Evolutionary conservation across 768 basidiomycete species (phyloP).

Genomic region (Galerina sulciceps): DNA sequence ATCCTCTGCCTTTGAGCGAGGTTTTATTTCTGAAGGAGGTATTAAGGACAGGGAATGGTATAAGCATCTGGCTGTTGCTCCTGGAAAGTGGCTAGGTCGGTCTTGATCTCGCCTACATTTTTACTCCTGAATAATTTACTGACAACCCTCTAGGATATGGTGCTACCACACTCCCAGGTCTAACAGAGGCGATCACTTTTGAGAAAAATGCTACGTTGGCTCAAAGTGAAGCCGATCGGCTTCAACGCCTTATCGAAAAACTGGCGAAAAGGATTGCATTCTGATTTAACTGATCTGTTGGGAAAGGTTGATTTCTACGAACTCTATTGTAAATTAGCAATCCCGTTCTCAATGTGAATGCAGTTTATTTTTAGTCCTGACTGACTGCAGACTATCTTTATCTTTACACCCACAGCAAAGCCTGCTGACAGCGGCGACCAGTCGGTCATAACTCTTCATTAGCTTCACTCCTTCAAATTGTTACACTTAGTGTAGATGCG

Average conservation of each 20-base stretch:
- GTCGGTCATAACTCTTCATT: too few relatives aligned
- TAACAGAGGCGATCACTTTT: conserved; percentile 77
- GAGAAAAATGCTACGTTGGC: conserved; percentile 69
- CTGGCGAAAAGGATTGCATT: conserved; percentile 17
- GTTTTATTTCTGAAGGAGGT: conserved; percentile 79
- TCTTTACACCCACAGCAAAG: too few relatives aligned
- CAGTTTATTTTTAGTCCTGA: too few relatives aligned
- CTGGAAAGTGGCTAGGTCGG: conserved; percentile 83
- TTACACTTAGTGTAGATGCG: too few relatives aligned
- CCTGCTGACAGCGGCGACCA: too few relatives aligned
- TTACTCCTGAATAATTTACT: neutral
- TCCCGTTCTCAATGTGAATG: too few relatives aligned
- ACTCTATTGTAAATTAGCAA: too few relatives aligned
- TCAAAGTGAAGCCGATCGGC: conserved; percentile 58
- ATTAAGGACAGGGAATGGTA: conserved; percentile 88
- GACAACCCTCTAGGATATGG: conserved; percentile 69
- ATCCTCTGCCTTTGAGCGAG: conserved; percentile 70
- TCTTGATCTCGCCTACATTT: conserved; percentile 13
- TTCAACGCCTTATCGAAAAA: conserved; percentile 41
- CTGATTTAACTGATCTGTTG: neutral
- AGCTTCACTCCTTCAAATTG: too few relatives aligned
- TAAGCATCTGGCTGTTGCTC: conserved; percentile 82
- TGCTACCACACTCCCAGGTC: conserved; percentile 81
- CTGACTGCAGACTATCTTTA: too few relatives aligned
- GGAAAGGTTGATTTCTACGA: neutral